Conservation (phyloP, 176 grass and related monocot species). For the Oryza longistaminata region DNA sequence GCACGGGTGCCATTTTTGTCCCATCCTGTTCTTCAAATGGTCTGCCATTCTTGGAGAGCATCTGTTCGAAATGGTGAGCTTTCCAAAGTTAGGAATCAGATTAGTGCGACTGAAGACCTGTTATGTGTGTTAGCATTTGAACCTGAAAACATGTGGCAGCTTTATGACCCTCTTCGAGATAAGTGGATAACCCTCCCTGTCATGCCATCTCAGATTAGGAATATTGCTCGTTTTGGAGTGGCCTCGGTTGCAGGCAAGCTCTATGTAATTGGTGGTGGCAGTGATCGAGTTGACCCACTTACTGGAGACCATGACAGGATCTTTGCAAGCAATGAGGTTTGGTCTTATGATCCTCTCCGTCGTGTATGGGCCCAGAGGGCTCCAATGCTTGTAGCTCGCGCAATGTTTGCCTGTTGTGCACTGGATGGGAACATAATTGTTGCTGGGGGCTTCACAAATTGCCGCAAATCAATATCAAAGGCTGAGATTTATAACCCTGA, state of each 20-base stretch:
- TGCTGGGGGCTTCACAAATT: constrained; percentile 91
- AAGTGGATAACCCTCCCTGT: constrained; percentile 91
- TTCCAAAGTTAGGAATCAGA: constrained; percentile 58
- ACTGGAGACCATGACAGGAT: constrained; percentile 89
- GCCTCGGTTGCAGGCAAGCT: constrained; percentile 81
- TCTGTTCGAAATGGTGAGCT: constrained; percentile 58
- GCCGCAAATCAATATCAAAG: constrained; percentile 76
- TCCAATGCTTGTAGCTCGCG: constrained; percentile 80
- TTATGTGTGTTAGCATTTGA: constrained; percentile 94
- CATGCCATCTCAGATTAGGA: constrained; percentile 91
- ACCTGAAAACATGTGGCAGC: constrained; percentile 96
- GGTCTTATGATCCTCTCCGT: constrained; percentile 81
- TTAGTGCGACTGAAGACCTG: constrained; percentile 67
- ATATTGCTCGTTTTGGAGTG: constrained; percentile 84
- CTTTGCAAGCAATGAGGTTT: constrained; percentile 98
- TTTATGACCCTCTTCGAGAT: constrained; percentile 86
- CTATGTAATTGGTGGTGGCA: constrained; percentile 94
- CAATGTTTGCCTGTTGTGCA: constrained; percentile 96
- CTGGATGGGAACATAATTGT: constrained; percentile 90
- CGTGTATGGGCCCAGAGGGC: constrained; percentile 60
- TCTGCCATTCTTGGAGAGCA: constrained; percentile 76
- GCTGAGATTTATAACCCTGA: constrained; percentile 91
- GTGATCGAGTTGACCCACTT: constrained; percentile 88
- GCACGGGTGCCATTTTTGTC: constrained; percentile 84
- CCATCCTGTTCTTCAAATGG: constrained; percentile 72